Evolutionary conservation across 768 basidiomycete genomes (phyloP), one percentile per base, ranked within the genome.

Genomic region (Hypholoma fasciculare): DNA sequence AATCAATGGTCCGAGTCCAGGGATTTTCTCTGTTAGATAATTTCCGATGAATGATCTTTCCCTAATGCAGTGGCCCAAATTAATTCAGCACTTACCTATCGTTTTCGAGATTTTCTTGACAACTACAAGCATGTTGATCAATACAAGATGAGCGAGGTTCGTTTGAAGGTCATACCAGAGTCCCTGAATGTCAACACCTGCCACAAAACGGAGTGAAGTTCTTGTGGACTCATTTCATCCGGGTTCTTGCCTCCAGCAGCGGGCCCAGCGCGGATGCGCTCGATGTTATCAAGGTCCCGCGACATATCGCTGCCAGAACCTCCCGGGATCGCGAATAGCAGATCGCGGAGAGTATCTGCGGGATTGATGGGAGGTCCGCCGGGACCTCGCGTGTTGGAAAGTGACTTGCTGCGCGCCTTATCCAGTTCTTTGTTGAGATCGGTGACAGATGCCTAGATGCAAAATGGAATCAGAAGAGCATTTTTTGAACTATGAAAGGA

Each of bases 121-220:
- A 27, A 90, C 84, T 83, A 60, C 14, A 34, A 8, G 30, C 27
- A 12, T 27, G 26, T 54, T 6, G 60, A 49, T 26, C n/a, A 14
- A 6, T 7, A 34, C 19, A 14, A 20, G 12, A 17, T 16, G 19
- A 48, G 7, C 3, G 26, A 44, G 8, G 34, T 52, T 2, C 16
- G 52, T 8, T 47, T 34, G 39, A 7, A 44, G 14, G 27, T 59
- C 80, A 11, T 56, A 87, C 87, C 83, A 5, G 85, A 85, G 73
- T 96, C 94, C 50, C 93, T 80, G 74, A 96, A 96, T 26, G 78
- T 86, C 68, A 98, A 71, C 6, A 96, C 85, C 73, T 92, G 85
- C 93, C 94, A 96, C 19, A 96, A 73, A 2, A 87, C 84, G 1
- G 82, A 74, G 69, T 95, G 92, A 50, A 96, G 63, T 71, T 98